A percentile compares a stretch with the other conserved stretches of the same genome.
These are phyloP conservation scores for Lunasporangiospora selenospora DNA, from an alignment of 192 early-diverging fungal species.

Conservation along the genomic window DNA sequence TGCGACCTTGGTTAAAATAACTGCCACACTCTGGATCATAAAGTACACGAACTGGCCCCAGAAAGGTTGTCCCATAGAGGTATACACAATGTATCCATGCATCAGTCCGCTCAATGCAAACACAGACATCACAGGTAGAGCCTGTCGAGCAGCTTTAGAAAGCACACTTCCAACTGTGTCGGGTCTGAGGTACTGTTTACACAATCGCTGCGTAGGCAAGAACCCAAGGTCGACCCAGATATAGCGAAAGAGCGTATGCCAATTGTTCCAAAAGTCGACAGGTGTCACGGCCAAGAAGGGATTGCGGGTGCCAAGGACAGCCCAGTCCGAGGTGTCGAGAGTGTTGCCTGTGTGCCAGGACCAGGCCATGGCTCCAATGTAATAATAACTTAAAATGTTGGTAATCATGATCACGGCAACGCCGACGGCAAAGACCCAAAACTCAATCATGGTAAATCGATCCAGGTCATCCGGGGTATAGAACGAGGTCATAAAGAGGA, in stretches of 20 bases:
- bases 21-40: slow-evolving; percentile 21
- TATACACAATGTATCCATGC: slow-evolving; percentile 25
- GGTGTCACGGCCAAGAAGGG: slow-evolving; percentile 32
- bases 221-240: slow-evolving; percentile 43
- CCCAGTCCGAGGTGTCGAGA: slow-evolving; percentile 13
- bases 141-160: neutral
- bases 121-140: slow-evolving; percentile 17
- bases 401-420: slow-evolving; percentile 6
- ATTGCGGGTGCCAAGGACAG: slow-evolving; percentile 12
- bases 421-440: slow-evolving; percentile 6
- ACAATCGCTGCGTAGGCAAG: slow-evolving; percentile 15
- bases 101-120: slow-evolving; percentile 24
- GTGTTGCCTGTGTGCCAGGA: neutral
- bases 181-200: neutral
- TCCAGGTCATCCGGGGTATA: slow-evolving; percentile 8
- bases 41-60: slow-evolving; percentile 42
- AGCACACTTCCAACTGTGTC: slow-evolving; percentile 4
- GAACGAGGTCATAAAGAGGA: slow-evolving; percentile 12
- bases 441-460: neutral
- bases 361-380: slow-evolving; percentile 7
- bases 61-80: slow-evolving; percentile 15
- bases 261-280: slow-evolving; percentile 25
- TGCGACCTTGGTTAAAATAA: slow-evolving; percentile 13
- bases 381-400: slow-evolving; percentile 3
- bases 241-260: slow-evolving; percentile 37